Evolutionary conservation across 192 early-diverging fungal genomes (phyloP).

Genomic region (Coemansia aciculifera): DNA sequence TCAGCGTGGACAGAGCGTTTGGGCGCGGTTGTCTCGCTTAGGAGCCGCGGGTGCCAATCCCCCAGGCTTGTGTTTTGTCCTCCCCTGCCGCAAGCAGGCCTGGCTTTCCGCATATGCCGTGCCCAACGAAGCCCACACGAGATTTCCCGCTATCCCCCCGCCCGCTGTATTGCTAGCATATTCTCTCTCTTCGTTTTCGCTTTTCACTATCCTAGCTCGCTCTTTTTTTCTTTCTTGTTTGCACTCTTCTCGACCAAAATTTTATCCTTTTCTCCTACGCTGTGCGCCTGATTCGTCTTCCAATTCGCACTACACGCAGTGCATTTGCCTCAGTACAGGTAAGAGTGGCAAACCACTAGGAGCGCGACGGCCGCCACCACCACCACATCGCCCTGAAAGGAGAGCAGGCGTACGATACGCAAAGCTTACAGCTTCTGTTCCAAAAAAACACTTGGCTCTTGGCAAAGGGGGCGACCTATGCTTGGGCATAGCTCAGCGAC

Average conservation of each 20-base stretch:
- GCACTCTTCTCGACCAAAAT: background rate
- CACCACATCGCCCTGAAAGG: background rate
- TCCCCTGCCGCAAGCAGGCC: background rate
- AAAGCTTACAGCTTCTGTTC: background rate
- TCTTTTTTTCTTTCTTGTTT: background rate
- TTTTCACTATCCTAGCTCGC: background rate
- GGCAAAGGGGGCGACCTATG: background rate
- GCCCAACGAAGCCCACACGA: background rate
- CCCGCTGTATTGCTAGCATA: background rate
- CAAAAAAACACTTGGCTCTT: background rate
- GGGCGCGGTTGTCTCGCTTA: background rate
- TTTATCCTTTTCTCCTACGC: background rate
- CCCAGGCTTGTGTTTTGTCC: slow-evolving; percentile 1
- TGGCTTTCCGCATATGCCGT: background rate
- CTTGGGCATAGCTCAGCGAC: background rate
- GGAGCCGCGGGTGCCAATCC: slow-evolving; percentile 2
- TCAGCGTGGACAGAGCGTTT: background rate
- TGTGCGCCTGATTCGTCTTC: background rate
- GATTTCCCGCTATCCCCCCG: background rate
- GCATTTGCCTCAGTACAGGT: background rate
- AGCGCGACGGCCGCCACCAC: background rate
- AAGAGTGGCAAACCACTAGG: background rate
- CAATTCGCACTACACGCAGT: background rate
- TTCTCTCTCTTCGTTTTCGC: background rate
- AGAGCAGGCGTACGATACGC: background rate